Conservation (phyloP, 306 rosid genomes). For the Sechiopsis laciniata region DNA sequence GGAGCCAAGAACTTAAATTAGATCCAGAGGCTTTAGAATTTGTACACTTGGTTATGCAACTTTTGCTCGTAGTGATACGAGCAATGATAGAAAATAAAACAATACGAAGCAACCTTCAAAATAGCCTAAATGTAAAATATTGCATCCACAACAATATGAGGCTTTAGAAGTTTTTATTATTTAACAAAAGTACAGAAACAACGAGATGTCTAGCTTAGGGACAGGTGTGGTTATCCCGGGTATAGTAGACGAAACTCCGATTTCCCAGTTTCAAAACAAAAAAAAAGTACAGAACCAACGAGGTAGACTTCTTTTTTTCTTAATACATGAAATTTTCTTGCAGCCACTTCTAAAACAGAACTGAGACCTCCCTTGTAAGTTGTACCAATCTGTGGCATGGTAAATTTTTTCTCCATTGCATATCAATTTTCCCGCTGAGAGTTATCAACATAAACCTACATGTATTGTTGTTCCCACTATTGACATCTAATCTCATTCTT, state of each 20-base stretch:
- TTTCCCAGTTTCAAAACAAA: too few relatives aligned
- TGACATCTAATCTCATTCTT: not conserved
- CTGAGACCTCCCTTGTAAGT: not conserved
- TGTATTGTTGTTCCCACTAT: not conserved
- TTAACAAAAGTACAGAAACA: not conserved
- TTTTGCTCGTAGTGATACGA: conserved; percentile 5
- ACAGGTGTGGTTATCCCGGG: too few relatives aligned
- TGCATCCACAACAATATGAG: not conserved
- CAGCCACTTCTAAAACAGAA: conserved; percentile 12
- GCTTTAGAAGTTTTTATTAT: conserved; percentile 8
- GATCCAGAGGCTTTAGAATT: not conserved
- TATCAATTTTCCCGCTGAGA: not conserved
- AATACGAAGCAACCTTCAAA: conserved; percentile 13
- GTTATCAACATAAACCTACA: not conserved
- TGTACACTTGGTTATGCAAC: conserved; percentile 5
- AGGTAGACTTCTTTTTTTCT: not conserved
- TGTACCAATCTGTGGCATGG: not conserved
- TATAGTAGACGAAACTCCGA: too few relatives aligned
- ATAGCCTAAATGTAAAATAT: conserved; percentile 10
- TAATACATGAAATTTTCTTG: not conserved
- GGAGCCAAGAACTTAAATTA: not conserved
- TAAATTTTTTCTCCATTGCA: conserved; percentile 8
- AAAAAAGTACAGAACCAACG: not conserved
- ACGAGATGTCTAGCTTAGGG: too few relatives aligned
- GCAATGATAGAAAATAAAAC: not conserved